Evolutionary conservation across 2,329 filamentous ascomycete species (phyloP).

Genomic region (Daldinia sp.): DNA sequence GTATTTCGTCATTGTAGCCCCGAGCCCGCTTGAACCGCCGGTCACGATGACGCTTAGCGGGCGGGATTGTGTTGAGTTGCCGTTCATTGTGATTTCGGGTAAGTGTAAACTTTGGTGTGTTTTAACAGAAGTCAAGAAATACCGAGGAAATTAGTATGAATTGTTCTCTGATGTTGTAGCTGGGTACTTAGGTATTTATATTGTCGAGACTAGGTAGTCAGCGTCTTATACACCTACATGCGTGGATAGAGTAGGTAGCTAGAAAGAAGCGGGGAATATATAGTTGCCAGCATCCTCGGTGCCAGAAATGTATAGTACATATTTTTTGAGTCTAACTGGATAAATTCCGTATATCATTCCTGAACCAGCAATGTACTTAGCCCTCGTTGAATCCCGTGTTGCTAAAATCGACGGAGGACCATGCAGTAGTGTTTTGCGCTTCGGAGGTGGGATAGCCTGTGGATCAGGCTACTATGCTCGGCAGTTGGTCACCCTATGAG

Average conservation of each 20-base stretch:
- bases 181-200: not conserved
- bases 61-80: slow-evolving; percentile 6
- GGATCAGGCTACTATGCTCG: slow-evolving; percentile 28
- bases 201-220: not conserved
- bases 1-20: slow-evolving; percentile 47
- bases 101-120: not conserved
- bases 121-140: not conserved
- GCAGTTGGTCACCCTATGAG: slow-evolving; percentile 28
- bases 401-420: not conserved
- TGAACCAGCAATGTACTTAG: not conserved
- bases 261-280: not conserved
- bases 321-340: not conserved
- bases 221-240: not conserved
- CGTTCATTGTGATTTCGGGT: slow-evolving; percentile 16
- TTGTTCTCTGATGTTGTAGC: not conserved
- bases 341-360: not conserved
- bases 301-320: not conserved
- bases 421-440: not conserved
- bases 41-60: slow-evolving; percentile 47
- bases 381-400: not conserved
- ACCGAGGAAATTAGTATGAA: not conserved
- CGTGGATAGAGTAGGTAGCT: not conserved
- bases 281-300: not conserved
- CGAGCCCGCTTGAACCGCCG: slow-evolving; percentile 50
- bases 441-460: slow-evolving; percentile 15